Base-by-base conservation (phyloP, 2,329 filamentous ascomycete species). In the Xylariaceae sp. region DNA sequence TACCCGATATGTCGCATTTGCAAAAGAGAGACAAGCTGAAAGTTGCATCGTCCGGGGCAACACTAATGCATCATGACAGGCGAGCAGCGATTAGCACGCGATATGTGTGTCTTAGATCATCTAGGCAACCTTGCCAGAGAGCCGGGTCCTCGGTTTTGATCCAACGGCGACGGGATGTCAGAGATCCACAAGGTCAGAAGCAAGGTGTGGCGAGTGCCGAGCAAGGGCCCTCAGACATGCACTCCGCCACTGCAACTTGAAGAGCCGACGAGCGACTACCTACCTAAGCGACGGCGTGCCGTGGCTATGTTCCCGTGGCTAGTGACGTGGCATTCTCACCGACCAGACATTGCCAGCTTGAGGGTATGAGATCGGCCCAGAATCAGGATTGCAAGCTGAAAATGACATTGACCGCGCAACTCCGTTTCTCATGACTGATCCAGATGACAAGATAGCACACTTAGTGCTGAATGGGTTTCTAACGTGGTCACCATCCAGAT, bases 1-100 rank as follows among this genome's bases (percentile, higher is more conserved):
- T 27, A 27, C 22, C 22, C 22, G 22, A 27, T 7, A 48, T 41
- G 49, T 43, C 42, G 18, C 43, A 51, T 45, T 48, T 50, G 55
- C 51, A 40, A 47, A 36, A 15, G 42, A 58, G 55, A 54, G 47
- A 52, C 51, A 52, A 66, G 65, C 65, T 66, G 63, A 66, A 64
- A 61, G 51, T 32, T 61, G 62, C 62, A 62, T 60, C 51, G 47
- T 45, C 44, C 44, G 56, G 48, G 56, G 56, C 53, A 56, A 52
- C 52, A 39, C 39, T 41, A 40, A 56, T 58, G 55, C 47, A 52
- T 47, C 12, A 15, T 57, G 51, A 51, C 30, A 52, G 48, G 45
- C 47, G 48, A 49, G 55, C 51, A 58, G 39, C 30, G 35, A 41
- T 32, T 42, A 51, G 45, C 50, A 27, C 22, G 22, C 22, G 22